Evolutionary conservation across 441 rosid genomes (phyloP).

Genomic region (Aquilaria agallochum): DNA sequence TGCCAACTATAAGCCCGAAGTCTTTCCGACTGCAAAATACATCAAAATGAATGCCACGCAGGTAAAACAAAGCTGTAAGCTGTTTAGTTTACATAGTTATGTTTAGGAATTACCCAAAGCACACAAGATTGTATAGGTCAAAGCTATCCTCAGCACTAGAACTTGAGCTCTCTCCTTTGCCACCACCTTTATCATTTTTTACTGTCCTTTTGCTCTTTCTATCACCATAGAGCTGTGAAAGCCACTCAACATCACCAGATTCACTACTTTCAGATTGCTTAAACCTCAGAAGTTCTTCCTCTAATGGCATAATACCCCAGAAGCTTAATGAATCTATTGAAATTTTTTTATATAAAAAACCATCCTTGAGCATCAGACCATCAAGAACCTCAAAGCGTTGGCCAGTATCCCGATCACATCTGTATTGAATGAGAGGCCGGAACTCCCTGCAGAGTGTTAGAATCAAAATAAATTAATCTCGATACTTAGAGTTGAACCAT

Average conservation of each 20-base stretch:
- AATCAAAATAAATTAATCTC: conserved; percentile 7
- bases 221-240: conserved; percentile 80
- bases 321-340: conserved; percentile 69
- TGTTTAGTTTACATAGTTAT: conserved; percentile 15
- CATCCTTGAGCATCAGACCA: conserved; percentile 86
- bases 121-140: conserved; percentile 65
- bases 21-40: conserved; percentile 71
- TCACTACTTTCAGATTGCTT: conserved; percentile 55
- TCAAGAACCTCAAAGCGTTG: conserved; percentile 65
- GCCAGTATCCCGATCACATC: conserved; percentile 88
- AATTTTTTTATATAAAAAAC: conserved; percentile 73
- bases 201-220: conserved; percentile 46
- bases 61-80: conserved; percentile 15
- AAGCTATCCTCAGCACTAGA: conserved; percentile 37
- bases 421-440: conserved; percentile 71
- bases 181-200: conserved; percentile 45
- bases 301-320: conserved; percentile 65
- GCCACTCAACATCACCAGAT: conserved; percentile 78
- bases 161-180: conserved; percentile 70
- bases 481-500: conserved; percentile 9
- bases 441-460: conserved; percentile 55
- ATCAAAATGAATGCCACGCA: conserved; percentile 15
- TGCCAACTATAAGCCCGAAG: conserved; percentile 81
- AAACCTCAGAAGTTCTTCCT: conserved; percentile 83
- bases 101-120: conserved; percentile 56